These are phyloP conservation scores for Colletotrichum destructivum DNA, from an alignment of 2,329 filamentous ascomycete genomes.

Conservation along the genomic window DNA sequence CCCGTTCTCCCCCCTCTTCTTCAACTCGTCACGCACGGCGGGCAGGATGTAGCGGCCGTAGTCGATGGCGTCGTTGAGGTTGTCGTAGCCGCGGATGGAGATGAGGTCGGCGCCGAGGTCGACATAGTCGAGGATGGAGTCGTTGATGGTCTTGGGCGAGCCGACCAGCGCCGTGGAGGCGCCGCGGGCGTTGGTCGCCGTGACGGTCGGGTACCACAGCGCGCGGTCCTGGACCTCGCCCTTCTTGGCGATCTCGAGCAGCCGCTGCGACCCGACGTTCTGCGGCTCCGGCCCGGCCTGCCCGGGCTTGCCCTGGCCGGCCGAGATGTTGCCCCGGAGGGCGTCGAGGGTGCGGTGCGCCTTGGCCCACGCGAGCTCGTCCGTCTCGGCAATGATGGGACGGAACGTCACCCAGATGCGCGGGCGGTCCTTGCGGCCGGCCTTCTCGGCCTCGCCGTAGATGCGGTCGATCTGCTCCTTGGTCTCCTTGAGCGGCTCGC, in stretches of 20 bases:
- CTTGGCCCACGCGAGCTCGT: constrained; percentile 74
- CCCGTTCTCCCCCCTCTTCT: constrained; percentile 46
- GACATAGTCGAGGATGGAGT: constrained; percentile 71
- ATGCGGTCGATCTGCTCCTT: constrained; percentile 74
- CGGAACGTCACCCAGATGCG: constrained; percentile 77
- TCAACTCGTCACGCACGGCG: constrained; percentile 57
- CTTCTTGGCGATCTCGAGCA: constrained; percentile 69
- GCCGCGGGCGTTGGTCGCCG: constrained; percentile 71
- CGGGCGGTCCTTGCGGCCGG: constrained; percentile 68
- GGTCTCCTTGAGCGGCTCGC: constrained; percentile 75
- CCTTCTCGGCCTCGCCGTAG: constrained; percentile 71
- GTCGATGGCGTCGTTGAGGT: constrained; percentile 72
- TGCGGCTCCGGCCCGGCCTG: constrained; percentile 59
- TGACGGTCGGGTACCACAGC: constrained; percentile 76
- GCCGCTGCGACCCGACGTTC: constrained; percentile 71
- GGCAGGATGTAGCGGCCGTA: constrained; percentile 72
- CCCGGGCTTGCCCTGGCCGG: constrained; percentile 50
- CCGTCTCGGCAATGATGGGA: constrained; percentile 73
- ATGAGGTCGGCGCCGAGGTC: constrained; percentile 70
- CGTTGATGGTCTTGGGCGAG: constrained; percentile 65
- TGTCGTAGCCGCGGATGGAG: constrained; percentile 74
- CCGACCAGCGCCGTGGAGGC: constrained; percentile 73
- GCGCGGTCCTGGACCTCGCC: constrained; percentile 73
- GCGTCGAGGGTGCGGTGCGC: constrained; percentile 69
- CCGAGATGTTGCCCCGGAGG: constrained; percentile 60